Conservation (phyloP, 176 grass and related monocot species). For the Carex myosuroides region DNA sequence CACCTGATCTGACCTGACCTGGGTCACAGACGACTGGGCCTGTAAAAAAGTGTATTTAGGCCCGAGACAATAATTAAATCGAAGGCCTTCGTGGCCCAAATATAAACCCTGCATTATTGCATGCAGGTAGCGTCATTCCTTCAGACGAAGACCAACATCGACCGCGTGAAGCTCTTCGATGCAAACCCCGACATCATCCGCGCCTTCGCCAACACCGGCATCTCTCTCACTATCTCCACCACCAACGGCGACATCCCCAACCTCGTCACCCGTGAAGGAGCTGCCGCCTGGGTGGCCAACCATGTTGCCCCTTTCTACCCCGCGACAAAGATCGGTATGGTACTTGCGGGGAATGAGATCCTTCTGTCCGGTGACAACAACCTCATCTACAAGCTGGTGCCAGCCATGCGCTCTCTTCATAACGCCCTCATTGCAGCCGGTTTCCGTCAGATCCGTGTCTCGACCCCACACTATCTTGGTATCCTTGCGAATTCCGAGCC, state of each 20-base stretch:
- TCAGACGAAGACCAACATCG: constrained; percentile 42
- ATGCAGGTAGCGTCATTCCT: constrained; percentile 46
- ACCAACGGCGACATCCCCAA: constrained; percentile 61
- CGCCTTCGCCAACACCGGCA: constrained; percentile 64
- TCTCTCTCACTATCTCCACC: constrained; percentile 57
- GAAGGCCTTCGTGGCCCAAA: too few relatives aligned
- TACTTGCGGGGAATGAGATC: constrained; percentile 77
- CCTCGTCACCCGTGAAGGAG: constrained; percentile 40
- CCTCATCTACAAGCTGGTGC: constrained; percentile 60
- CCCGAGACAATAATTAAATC: too few relatives aligned
- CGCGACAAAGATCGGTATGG: constrained; percentile 50
- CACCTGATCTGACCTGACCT: not conserved
- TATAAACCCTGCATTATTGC: not conserved
- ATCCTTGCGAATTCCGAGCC: constrained; percentile 46
- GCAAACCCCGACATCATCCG: constrained; percentile 53
- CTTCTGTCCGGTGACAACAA: constrained; percentile 38
- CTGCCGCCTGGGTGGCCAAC: constrained; percentile 50
- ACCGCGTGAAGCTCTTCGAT: constrained; percentile 92
- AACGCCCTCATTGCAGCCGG: constrained; percentile 40
- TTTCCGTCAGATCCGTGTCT: constrained; percentile 48
- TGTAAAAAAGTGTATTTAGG: too few relatives aligned
- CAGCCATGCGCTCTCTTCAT: constrained; percentile 55
- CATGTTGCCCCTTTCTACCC: constrained; percentile 70
- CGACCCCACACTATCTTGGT: constrained; percentile 63
- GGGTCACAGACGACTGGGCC: not conserved